phyloP scores from a whole-genome alignment of 2,329 filamentous ascomycete genomes.

The Colletotrichum simmondsii region DNA sequence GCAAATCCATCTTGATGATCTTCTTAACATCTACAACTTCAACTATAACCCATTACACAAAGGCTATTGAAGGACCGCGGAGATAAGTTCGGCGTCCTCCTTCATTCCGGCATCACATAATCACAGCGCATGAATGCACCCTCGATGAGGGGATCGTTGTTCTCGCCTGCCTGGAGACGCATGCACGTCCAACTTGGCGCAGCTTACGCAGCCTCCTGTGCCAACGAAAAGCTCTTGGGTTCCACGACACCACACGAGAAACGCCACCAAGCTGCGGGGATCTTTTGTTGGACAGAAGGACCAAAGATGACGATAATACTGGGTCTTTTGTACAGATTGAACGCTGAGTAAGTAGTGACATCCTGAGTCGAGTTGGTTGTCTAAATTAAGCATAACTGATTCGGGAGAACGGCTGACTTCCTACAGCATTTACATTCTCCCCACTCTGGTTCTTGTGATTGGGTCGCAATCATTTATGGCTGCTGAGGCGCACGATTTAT shows the following conservation, averaged over 20 bases:
- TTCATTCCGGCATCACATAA: background rate
- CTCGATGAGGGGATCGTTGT: background rate
- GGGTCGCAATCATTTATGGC: background rate
- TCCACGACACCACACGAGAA: background rate
- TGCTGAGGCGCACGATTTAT: background rate
- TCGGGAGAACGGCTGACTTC: background rate
- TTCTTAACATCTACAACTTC: background rate
- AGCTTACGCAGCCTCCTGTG: background rate
- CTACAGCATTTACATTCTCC: background rate
- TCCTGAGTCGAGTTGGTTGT: conserved; percentile 5
- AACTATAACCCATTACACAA: background rate
- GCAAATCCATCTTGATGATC: background rate
- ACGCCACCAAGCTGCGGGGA: background rate
- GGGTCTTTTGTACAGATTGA: background rate
- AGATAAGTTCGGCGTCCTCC: background rate
- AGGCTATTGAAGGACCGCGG: background rate
- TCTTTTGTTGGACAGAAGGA: background rate
- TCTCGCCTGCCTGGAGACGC: background rate
- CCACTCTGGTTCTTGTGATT: background rate
- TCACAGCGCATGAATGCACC: background rate
- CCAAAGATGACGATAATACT: background rate
- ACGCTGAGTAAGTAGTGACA: background rate
- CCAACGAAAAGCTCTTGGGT: background rate
- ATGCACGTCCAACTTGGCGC: conserved; percentile 18
- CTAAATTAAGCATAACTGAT: background rate